These are phyloP conservation scores for Diaporthe sp. DNA, from an alignment of 2,329 filamentous ascomycete species.

Conservation along the genomic window DNA sequence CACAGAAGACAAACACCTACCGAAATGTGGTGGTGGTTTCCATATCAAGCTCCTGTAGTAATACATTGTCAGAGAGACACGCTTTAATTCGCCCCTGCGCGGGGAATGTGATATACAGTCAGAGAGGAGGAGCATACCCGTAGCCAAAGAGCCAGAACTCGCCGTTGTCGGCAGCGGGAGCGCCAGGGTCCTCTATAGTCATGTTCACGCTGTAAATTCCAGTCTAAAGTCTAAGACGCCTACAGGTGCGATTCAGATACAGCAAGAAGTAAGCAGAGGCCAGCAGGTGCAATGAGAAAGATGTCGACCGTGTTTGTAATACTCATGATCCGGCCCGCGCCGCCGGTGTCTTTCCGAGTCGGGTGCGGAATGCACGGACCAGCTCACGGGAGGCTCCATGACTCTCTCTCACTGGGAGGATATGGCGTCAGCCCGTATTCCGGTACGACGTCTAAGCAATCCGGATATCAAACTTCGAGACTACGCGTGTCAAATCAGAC, in stretches of 20 bases:
- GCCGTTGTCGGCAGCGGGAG: slow-evolving; percentile 52
- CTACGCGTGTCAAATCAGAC: background rate
- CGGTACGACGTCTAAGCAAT: background rate
- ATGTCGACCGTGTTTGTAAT: slow-evolving; percentile 19
- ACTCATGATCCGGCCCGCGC: background rate
- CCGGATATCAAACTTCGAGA: background rate
- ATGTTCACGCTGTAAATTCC: slow-evolving; percentile 46
- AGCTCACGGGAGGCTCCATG: slow-evolving; percentile 1
- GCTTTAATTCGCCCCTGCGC: background rate
- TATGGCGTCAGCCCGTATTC: slow-evolving; percentile 1
- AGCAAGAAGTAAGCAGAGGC: background rate
- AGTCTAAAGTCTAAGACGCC: too few species aligned
- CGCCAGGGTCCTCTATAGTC: slow-evolving; percentile 47
- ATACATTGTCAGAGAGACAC: slow-evolving; percentile 7
- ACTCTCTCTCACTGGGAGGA: background rate
- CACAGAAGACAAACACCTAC: slow-evolving; percentile 61
- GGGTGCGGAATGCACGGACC: slow-evolving; percentile 21
- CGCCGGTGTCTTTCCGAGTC: background rate
- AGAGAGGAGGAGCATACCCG: slow-evolving; percentile 68
- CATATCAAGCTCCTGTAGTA: slow-evolving; percentile 86
- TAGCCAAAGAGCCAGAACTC: slow-evolving; percentile 99
- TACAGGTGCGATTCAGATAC: background rate
- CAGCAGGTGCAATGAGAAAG: background rate
- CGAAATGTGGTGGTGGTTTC: slow-evolving; percentile 97
- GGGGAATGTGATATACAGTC: background rate